Evolutionary conservation across 177 flowering plant species (phyloP).

Genomic region (Telopea speciosissima): DNA sequence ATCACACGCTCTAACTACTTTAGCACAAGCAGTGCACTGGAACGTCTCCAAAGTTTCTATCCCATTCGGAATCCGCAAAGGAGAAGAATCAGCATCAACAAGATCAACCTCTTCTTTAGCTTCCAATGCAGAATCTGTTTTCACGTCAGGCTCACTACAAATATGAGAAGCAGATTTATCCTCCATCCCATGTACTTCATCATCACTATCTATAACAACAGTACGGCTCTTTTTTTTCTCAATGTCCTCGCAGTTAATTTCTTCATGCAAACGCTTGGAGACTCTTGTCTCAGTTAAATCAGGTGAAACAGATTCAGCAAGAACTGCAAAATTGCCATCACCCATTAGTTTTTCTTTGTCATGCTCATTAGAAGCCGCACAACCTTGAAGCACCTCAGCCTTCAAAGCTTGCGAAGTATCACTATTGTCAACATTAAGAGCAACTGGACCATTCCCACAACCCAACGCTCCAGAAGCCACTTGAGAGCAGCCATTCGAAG

Average conservation of each 20-base stretch:
- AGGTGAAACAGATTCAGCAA: conserved; percentile 20
- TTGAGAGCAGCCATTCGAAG: conserved; percentile 15
- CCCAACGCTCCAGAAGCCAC: conserved; percentile 11
- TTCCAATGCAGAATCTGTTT: conserved; percentile 18
- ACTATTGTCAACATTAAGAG: conserved; percentile 12
- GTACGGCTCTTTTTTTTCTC: conserved; percentile 42
- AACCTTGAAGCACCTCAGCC: conserved; percentile 19
- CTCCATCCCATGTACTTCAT: conserved; percentile 30
- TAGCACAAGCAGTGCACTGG: conserved; percentile 64
- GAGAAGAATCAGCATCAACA: conserved; percentile 17
- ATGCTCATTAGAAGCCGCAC: conserved; percentile 14
- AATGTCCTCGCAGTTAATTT: conserved; percentile 24
- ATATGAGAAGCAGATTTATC: conserved; percentile 18
- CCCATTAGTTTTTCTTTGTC: conserved; percentile 16
- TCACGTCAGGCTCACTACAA: conserved; percentile 13
- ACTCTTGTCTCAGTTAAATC: conserved; percentile 32
- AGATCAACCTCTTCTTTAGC: conserved; percentile 20
- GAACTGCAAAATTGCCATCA: conserved; percentile 21
- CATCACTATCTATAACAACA: conserved; percentile 50
- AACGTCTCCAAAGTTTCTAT: conserved; percentile 22
- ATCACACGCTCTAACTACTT: conserved; percentile 27
- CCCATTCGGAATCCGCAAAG: conserved; percentile 10
- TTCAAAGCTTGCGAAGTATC: conserved; percentile 14
- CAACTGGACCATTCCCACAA: conserved; percentile 12
- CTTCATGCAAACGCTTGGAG: conserved; percentile 44